Percentiles rank a stretch among this genome's conserved stretches.
Evolutionary conservation across 2,329 filamentous ascomycete genomes (phyloP).

Genomic region (Fusarium tupiense): DNA sequence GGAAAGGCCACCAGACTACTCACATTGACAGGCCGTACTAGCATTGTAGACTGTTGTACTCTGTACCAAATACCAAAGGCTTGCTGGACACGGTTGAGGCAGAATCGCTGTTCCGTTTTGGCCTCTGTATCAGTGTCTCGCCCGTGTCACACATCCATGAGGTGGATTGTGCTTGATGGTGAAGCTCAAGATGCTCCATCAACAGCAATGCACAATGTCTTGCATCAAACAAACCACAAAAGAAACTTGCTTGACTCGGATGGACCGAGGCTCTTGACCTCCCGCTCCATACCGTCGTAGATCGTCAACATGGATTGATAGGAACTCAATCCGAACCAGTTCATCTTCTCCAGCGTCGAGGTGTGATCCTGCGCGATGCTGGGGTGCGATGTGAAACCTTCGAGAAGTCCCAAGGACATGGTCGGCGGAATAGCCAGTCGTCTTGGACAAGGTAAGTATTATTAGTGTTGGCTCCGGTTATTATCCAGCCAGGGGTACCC

Average conservation of each 20-base stretch:
- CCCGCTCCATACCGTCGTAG: slow-evolving; percentile 16
- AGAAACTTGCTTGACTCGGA: slow-evolving; percentile 17
- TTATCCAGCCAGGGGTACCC: slow-evolving; percentile 18
- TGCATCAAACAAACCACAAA: background rate
- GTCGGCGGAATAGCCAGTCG: slow-evolving; percentile 43
- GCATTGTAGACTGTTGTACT: background rate
- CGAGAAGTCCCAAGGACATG: slow-evolving; percentile 47
- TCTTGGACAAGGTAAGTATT: slow-evolving; percentile 29
- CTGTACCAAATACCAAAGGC: background rate
- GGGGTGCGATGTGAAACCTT: slow-evolving; percentile 43
- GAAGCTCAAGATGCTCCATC: slow-evolving; percentile 2
- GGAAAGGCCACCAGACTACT: background rate
- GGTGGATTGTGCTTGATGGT: background rate
- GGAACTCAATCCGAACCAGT: slow-evolving; percentile 32
- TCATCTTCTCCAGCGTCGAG: slow-evolving; percentile 39
- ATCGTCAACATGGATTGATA: slow-evolving; percentile 42
- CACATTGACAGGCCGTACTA: background rate
- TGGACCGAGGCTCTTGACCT: slow-evolving; percentile 26
- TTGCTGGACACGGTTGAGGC: background rate
- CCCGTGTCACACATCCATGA: background rate
- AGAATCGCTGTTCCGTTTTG: background rate
- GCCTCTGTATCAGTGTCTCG: background rate
- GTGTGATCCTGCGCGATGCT: slow-evolving; percentile 44
- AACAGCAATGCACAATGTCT: background rate
- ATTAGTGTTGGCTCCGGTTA: slow-evolving; percentile 32